Evolutionary conservation across 2,329 filamentous ascomycete species (phyloP), one percentile per base, ranked within the genome.

Genomic region (Rhexocercosporidium sp.): DNA sequence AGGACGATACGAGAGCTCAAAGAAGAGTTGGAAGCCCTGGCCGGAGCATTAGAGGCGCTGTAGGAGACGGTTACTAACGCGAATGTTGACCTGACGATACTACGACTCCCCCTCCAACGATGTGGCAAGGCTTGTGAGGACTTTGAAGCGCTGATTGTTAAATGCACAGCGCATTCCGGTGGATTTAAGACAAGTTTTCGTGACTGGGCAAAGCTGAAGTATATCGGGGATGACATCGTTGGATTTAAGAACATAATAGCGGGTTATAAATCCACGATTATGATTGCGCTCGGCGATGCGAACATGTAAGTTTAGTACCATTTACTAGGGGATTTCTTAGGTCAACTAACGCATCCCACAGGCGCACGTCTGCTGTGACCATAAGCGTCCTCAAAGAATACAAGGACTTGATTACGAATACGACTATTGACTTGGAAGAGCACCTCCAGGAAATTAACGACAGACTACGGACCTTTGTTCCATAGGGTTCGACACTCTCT

Each of bases 211-310:
- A 80, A 76, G 72, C 67, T 83, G 49, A 78, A 70, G 65, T 83
- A 82, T 64, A 79, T 82, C 76, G 80, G 78, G n/a, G 77, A 81
- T 54, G 77, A 82, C 69, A 80, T 83, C 41, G 76, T 78, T 68
- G 77, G 75, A 56, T 83, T 83, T 62, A 77, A 76, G 49, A 70
- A 77, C 27, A 71, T 80, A 59, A 68, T 84, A 34, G 77, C 79
- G 27, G 76, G 77, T 39, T 83, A 82, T 66, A 82, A 81, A 69
- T 72, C 77, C 62, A 81, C 78, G 22, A 80, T 81, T 39, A 77
- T 66, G 60, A 80, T 82, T 73, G 79, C 80, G 20, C 76, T 82
- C 11, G 77, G 75, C 20, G 75, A 80, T 71, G 75, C 75, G 64
- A 80, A 78, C 62, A 75, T 81, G 79, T 82, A 75, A 77, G 79